Percentiles rank a stretch among this genome's conserved stretches.
phyloP scores from a whole-genome alignment of 441 rosid genomes.

The Arabidopsis lyrata region DNA sequence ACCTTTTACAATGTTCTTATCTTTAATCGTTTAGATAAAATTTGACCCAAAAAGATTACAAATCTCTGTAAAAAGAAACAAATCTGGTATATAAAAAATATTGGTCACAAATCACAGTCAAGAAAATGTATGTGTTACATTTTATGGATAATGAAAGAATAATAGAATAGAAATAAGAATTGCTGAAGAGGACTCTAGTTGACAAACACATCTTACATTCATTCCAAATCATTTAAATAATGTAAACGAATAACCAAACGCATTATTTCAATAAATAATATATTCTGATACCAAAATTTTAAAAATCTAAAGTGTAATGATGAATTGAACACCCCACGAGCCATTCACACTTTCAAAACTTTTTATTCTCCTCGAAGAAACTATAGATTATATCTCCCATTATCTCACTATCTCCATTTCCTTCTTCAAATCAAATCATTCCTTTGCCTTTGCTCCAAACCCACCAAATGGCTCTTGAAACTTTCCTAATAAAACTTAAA shows the following conservation, averaged over 20 bases:
- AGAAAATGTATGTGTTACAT: slow-evolving; percentile 6
- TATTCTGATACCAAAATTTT: background rate
- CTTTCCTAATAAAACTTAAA: slow-evolving; percentile 77
- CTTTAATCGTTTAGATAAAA: background rate
- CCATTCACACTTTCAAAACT: slow-evolving; percentile 41
- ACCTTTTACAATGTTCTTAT: background rate
- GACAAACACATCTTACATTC: slow-evolving; percentile 36
- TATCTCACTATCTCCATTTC: slow-evolving; percentile 27
- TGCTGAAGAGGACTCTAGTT: slow-evolving; percentile 50
- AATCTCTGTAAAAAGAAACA: slow-evolving; percentile 16
- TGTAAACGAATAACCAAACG: slow-evolving; percentile 30
- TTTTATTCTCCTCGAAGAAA: slow-evolving; percentile 40
- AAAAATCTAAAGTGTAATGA: slow-evolving; percentile 41
- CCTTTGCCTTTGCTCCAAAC: slow-evolving; percentile 19
- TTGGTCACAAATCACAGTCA: slow-evolving; percentile 1
- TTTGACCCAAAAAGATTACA: background rate
- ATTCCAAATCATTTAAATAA: slow-evolving; percentile 41
- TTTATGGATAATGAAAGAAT: slow-evolving; percentile 27
- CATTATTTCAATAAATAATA: slow-evolving; percentile 10
- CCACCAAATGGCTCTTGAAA: slow-evolving; percentile 75
- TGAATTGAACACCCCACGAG: slow-evolving; percentile 62
- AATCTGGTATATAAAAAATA: background rate
- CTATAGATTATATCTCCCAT: slow-evolving; percentile 39
- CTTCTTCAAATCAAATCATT: slow-evolving; percentile 35
- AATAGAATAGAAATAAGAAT: slow-evolving; percentile 28